These are phyloP conservation scores for Centaurea solstitialis DNA, from an alignment of 129 eudicot genomes.

Conservation along the genomic window DNA sequence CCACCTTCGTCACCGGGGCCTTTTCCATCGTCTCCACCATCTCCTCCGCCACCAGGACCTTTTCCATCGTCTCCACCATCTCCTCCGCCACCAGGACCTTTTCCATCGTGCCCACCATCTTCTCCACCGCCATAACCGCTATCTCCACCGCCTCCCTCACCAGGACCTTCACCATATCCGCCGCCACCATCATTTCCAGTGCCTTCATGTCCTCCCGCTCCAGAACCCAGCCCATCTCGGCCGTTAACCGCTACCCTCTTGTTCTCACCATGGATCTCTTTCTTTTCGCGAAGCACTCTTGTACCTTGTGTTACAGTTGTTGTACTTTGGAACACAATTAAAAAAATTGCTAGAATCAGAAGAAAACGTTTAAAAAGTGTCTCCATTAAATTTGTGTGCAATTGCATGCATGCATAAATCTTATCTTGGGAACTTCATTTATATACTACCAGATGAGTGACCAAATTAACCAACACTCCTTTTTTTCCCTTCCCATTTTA, in stretches of 20 bases:
- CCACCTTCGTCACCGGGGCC: not conserved
- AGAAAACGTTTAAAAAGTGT: constrained; percentile 15
- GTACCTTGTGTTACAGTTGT: constrained; percentile 23
- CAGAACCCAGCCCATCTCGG: not conserved
- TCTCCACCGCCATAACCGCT: not conserved
- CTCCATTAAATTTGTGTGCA: constrained; percentile 18
- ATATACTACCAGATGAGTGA: constrained; percentile 23
- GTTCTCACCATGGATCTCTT: not conserved
- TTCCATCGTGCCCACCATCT: too few relatives aligned
- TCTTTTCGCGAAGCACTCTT: constrained; percentile 3
- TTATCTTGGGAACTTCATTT: constrained; percentile 13
- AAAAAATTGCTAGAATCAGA: constrained; percentile 20
- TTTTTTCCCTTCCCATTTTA: not conserved
- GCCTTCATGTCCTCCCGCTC: not conserved
- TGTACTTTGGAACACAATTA: constrained; percentile 12
- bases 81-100: not conserved
- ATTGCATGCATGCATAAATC: constrained; percentile 17
- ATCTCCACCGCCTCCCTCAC: not conserved
- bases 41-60: not conserved
- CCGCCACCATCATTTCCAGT: not conserved
- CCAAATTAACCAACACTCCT: constrained; percentile 8
- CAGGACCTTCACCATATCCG: not conserved
- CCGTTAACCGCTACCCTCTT: not conserved
- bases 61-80: not conserved
- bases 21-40: not conserved